These are phyloP conservation scores for Nicotiana obtusifolia DNA, from an alignment of 257 asterid genomes.

Conservation along the genomic window DNA sequence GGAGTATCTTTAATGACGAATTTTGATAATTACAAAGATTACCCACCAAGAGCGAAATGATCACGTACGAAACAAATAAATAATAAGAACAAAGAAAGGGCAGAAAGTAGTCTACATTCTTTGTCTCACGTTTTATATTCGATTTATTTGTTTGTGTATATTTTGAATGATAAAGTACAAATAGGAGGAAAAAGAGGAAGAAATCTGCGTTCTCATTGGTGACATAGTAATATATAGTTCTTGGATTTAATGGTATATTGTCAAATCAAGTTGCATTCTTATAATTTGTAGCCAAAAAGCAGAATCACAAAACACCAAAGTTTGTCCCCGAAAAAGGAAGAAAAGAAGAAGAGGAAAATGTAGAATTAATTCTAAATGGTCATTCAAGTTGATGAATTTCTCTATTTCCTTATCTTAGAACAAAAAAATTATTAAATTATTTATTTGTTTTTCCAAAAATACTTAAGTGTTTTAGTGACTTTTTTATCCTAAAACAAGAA, in stretches of 20 bases:
- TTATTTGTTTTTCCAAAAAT: too few species aligned
- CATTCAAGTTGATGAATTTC: too few species aligned
- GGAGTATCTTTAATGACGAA: not conserved
- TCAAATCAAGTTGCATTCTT: not conserved
- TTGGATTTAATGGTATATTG: not conserved
- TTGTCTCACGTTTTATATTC: constrained; percentile 1
- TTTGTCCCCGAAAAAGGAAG: not conserved
- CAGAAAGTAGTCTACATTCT: not conserved
- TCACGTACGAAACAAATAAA: not conserved
- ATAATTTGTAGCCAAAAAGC: not conserved
- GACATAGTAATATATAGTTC: not conserved
- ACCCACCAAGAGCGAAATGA: constrained; percentile 1
- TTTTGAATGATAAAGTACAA: not conserved
- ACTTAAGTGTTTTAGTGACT: too few species aligned
- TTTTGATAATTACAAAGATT: not conserved
- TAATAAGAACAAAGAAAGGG: not conserved
- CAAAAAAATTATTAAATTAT: too few species aligned
- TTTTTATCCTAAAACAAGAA: too few species aligned
- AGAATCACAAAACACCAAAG: not conserved
- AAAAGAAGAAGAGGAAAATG: not conserved
- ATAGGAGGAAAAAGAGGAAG: not conserved
- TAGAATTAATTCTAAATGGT: too few species aligned
- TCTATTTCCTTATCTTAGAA: too few species aligned
- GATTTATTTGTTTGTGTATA: not conserved
- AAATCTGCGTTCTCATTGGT: not conserved